Evolutionary conservation across 768 basidiomycete genomes (phyloP), one percentile per base, ranked within the genome.

Genomic region (Daedaleopsis sinensis): DNA sequence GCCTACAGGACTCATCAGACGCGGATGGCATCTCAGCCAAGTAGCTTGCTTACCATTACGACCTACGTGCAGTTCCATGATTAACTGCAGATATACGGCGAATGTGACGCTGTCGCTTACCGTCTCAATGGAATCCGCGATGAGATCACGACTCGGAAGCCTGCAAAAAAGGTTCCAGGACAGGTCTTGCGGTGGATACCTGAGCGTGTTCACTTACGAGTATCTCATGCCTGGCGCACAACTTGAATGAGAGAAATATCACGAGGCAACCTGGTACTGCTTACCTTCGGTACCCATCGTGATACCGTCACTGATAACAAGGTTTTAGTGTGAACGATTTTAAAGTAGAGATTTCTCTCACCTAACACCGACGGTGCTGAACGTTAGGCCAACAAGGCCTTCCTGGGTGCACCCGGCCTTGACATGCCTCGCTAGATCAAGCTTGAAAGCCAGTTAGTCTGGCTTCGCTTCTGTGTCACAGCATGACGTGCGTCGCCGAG

Each of bases 261-360:
- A 21, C 46, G n/a, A 43, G 15, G n/a, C 51, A 27, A 38, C 15
- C 32, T 12, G 15, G 23, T 11, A 49, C 47, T n/a, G 66, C 81
- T 70, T 77, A 86, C 92, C 92, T 23, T 92, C 89, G 27, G 90
- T 93, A 27, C 90, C 91, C 91, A 94, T 93, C 15, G 93, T 93
- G 50, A 94, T 94, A 18, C 87, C 93, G 73, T 94, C 93, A 67
- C 91, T 89, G 62, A 48, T 23, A 18, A 5, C 19, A 24, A 23
- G 47, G 11, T 10, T 10, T 49, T 21, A 24, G 5, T 24, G 11
- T 42, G 5, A 15, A 27, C 10, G 15, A 10, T 24, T 10, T 6
- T 27, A 3, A 18, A 49, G 23, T 15, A 0, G 23, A 23, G 7
- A 50, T n/a, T 35, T 35, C 65, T 74, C 63, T 36, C 68, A 88